phyloP scores from a whole-genome alignment of 2,329 filamentous ascomycete species.

The Mariannaea sp. region DNA sequence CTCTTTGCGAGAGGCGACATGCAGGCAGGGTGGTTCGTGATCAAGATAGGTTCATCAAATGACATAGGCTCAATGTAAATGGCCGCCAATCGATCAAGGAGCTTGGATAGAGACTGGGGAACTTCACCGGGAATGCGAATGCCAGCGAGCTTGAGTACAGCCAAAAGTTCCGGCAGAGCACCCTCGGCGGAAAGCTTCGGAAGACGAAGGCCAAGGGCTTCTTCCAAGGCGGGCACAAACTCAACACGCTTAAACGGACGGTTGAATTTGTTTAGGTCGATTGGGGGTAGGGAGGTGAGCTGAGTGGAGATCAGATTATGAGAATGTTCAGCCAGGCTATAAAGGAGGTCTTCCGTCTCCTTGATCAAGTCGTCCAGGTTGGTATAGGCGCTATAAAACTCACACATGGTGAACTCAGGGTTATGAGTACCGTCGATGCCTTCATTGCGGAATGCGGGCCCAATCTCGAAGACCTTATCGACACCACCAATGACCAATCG shows the following conservation, averaged over 20 bases:
- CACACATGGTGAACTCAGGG: conserved; percentile 95
- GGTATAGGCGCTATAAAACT: conserved; percentile 90
- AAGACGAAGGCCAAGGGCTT: conserved; percentile 65
- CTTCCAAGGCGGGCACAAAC: conserved; percentile 81
- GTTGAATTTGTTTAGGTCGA: conserved; percentile 55
- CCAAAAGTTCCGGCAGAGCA: conserved; percentile 63
- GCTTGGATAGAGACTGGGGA: conserved; percentile 60
- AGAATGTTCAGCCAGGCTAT: conserved; percentile 59
- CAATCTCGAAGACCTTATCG: conserved; percentile 90
- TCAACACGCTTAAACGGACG: conserved; percentile 71
- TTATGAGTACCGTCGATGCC: conserved; percentile 91
- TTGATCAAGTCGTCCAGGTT: conserved; percentile 75
- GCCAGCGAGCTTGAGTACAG: conserved; percentile 60
- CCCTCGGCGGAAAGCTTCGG: conserved; percentile 63
- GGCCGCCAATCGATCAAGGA: conserved; percentile 81
- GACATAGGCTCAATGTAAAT: conserved; percentile 81
- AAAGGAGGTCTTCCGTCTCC: conserved; percentile 75
- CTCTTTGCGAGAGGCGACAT: conserved; percentile 93
- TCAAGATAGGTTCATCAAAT: conserved; percentile 72
- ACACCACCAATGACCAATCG: conserved; percentile 87
- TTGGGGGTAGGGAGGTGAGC: conserved; percentile 52
- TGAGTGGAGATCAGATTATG: conserved; percentile 50
- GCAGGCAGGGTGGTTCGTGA: conserved; percentile 86
- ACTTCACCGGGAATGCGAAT: conserved; percentile 69
- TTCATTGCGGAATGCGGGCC: conserved; percentile 91